These are phyloP conservation scores for Phytopythium delawarense DNA, from an alignment of 352 stramenopile species.

Conservation along the genomic window DNA sequence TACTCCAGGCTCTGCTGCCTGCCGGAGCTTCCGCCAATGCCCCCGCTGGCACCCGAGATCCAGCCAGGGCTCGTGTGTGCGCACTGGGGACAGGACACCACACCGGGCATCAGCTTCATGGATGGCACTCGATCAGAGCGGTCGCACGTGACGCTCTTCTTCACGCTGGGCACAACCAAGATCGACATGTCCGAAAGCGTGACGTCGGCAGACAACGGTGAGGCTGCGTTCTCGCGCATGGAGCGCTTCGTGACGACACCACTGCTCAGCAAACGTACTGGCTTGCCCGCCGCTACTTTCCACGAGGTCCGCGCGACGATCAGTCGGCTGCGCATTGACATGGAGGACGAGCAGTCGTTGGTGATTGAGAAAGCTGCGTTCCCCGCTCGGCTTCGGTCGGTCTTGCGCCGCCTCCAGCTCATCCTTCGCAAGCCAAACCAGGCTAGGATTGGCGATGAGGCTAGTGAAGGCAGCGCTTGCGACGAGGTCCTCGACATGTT, in stretches of 20 bases:
- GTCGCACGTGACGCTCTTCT: slow-evolving; percentile 38
- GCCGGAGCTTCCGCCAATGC: slow-evolving; percentile 32
- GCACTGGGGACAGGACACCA: slow-evolving; percentile 55
- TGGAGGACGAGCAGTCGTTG: slow-evolving; percentile 68
- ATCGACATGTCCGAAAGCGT: slow-evolving; percentile 21
- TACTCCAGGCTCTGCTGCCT: slow-evolving; percentile 60
- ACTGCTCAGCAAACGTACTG: slow-evolving; percentile 43
- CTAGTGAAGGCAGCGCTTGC: neutral
- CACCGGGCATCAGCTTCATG: slow-evolving; percentile 29
- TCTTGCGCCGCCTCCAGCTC: slow-evolving; percentile 32
- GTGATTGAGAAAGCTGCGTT: slow-evolving; percentile 38
- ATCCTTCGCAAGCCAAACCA: slow-evolving; percentile 21
- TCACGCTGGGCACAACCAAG: slow-evolving; percentile 54
- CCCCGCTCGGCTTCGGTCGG: slow-evolving; percentile 15
- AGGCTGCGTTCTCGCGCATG: slow-evolving; percentile 20
- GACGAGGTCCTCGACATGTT: slow-evolving; percentile 35
- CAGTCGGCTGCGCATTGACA: slow-evolving; percentile 43
- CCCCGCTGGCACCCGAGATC: slow-evolving; percentile 50
- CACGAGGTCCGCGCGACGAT: slow-evolving; percentile 25
- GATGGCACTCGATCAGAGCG: neutral
- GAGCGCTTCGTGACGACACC: slow-evolving; percentile 46
- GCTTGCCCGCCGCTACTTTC: slow-evolving; percentile 27
- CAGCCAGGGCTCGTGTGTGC: slow-evolving; percentile 47
- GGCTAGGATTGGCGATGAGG: neutral
- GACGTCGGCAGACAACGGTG: slow-evolving; percentile 12